Evolutionary conservation across 2,329 filamentous ascomycete species (phyloP), one percentile per base, ranked within the genome.

Genomic region (Zasmidium angulare): DNA sequence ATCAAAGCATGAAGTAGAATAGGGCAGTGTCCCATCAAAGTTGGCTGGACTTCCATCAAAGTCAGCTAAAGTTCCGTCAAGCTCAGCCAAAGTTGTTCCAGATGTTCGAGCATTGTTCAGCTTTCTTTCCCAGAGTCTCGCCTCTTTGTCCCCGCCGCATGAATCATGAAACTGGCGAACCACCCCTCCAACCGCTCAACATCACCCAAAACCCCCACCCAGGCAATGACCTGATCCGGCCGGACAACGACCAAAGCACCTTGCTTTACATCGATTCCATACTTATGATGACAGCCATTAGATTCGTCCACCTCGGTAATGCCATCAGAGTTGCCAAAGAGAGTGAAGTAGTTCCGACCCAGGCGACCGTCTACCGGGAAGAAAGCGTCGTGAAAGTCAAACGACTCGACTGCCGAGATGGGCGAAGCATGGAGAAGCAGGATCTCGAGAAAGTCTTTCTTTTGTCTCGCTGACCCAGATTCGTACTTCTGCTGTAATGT

Each of bases 221-320:
- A 62, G 6, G 53, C 48, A 36, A 59, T 47, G 20, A 57, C 31
- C 46, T 62, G 60, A 53, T 62, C 56, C 14, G 60, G 60, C 24
- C 60, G 46, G 17, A 62, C 50, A 7, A 59, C 19, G 26, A 46
- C 56, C 46, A 62, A 10, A 17, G 49, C 53, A n/a, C 56, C 56
- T 21, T 47, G n/a, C 43, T 57, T 31, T 3, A 20, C 20, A 23
- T 31, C 59, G 19, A 61, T 43, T 12, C 43, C 52, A 17, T 53
- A 59, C 2, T 20, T 22, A 4, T 46, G 10, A 46, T 62, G 57
- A 11, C 47, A 47, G 3, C 46, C 40, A 6, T 7, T 43, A 7
- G 11, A 3, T 4, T 17, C 21, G 3, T 22, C n/a, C 26, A 1
- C 17, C 19, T 19, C n/a, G 22, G 9, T 26, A 36, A 43, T 4